Percentiles rank a stretch among this genome's conserved stretches.
Evolutionary conservation across 768 basidiomycete genomes (phyloP).

Genomic region (Suillus decipiens): DNA sequence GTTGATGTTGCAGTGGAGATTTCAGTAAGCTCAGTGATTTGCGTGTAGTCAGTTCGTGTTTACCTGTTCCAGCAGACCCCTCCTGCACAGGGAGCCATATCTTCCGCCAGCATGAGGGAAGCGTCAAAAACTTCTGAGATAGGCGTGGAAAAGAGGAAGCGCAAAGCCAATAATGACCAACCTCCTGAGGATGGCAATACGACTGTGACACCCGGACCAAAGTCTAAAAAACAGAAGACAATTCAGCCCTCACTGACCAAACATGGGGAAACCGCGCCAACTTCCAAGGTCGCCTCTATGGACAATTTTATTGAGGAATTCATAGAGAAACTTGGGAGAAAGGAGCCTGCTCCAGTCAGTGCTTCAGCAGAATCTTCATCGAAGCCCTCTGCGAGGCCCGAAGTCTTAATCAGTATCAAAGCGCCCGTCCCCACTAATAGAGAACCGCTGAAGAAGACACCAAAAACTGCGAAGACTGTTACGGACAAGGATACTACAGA

Average conservation of each 20-base stretch:
- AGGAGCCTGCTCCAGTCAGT: constrained; percentile 5
- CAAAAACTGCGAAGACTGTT: not conserved
- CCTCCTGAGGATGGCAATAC: not conserved
- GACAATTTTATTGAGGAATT: not conserved
- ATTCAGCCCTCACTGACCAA: not conserved
- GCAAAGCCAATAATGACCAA: constrained; percentile 14
- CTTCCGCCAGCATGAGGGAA: not conserved
- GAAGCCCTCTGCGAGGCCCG: constrained; percentile 9
- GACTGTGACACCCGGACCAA: constrained; percentile 1
- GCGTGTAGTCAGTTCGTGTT: not conserved
- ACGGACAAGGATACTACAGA: constrained; percentile 3
- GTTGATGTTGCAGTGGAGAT: constrained; percentile 37
- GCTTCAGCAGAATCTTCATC: not conserved
- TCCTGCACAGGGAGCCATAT: constrained; percentile 18
- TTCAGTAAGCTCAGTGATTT: constrained; percentile 1
- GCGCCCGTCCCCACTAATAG: not conserved
- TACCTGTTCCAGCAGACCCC: not conserved
- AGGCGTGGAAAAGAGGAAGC: constrained; percentile 25
- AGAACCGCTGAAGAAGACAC: constrained; percentile 15
- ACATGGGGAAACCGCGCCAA: not conserved
- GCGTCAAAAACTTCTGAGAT: constrained; percentile 4
- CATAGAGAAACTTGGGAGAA: not conserved
- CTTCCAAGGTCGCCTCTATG: not conserved
- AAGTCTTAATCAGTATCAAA: not conserved
- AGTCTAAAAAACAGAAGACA: constrained; percentile 15